phyloP scores from a whole-genome alignment of 2,329 filamentous ascomycete genomes.

The Cordyceps cateniannulata region DNA sequence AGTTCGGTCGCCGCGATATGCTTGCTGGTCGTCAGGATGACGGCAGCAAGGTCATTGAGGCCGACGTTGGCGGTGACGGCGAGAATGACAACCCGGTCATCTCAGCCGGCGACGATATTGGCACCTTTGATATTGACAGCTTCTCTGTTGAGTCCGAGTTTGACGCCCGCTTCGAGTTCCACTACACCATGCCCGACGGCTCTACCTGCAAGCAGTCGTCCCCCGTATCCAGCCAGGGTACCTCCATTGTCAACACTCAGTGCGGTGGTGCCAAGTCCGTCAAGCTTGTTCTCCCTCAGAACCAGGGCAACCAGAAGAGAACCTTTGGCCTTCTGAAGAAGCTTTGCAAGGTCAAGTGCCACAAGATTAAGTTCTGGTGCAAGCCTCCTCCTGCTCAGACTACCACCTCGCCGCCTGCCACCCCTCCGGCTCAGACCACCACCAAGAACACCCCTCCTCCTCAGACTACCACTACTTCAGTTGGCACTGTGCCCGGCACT shows the following conservation, averaged over 20 bases:
- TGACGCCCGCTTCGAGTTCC: constrained; percentile 74
- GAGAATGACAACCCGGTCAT: constrained; percentile 25
- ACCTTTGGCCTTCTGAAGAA: constrained; percentile 45
- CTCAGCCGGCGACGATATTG: constrained; percentile 20
- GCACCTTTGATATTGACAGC: constrained; percentile 67
- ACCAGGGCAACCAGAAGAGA: constrained; percentile 34
- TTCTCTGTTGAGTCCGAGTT: constrained; percentile 69
- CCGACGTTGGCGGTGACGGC: constrained; percentile 38
- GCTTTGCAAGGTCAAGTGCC: constrained; percentile 67
- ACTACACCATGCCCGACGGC: constrained; percentile 81
- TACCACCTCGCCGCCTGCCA: constrained; percentile 1
- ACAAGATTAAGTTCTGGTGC: constrained; percentile 74
- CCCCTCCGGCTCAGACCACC: constrained; percentile 16
- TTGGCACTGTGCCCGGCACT: constrained; percentile 13
- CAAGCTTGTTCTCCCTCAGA: constrained; percentile 54
- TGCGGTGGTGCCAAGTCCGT: constrained; percentile 88
- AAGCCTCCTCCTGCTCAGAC: constrained; percentile 27
- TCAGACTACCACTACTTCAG: constrained; percentile 1
- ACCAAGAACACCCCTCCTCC: background rate
- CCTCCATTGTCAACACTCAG: constrained; percentile 72
- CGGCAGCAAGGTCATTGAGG: constrained; percentile 55
- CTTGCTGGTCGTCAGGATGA: constrained; percentile 42
- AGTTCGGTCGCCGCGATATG: constrained; percentile 50
- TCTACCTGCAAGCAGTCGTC: constrained; percentile 73
- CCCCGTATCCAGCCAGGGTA: constrained; percentile 60